Base-by-base conservation (phyloP, 2,329 filamentous ascomycete species). In the Neophaeococcomyces aloes region DNA sequence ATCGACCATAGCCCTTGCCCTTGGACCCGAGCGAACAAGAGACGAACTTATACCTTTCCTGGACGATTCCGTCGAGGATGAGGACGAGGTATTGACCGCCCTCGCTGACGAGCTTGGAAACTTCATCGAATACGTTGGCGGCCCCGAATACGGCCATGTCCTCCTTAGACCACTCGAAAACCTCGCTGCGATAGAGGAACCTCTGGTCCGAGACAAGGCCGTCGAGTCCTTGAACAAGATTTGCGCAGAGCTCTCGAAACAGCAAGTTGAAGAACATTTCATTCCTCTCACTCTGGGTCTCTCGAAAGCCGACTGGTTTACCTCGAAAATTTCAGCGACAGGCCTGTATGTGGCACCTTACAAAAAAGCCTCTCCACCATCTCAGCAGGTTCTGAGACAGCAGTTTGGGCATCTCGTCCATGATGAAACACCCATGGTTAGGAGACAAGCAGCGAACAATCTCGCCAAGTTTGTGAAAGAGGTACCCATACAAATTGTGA, bases 191-290 rank as follows among this genome's bases (percentile, higher is more conserved):
- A 98, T 98, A 68, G 91, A 98, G 67, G 91, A 98, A 69, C 89
- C 91, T 51, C 78, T 98, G 57, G 91, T 98, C 51, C 79, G 91
- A 60, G 91, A 98, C 71, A 98, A 98, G 84, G 91, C 91, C 53
- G 91, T 98, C 62, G 93, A 98, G 66, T 98, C 91, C 37, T 78
- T 98, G 56, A 98, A 98, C 78, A 98, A 95, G 72, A 96, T 98
- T 65, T 96, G 91, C 76, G 79, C 81, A 61, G 80, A 94, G 63
- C 76, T 98, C 44, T 94, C 87, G 39, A 72, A 86, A 57, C 77
- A 86, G 65, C 91, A 98, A 71, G 82, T 96, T 61, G 91, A 98
- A 72, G 86, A 95, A 59, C 85, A 88, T 68, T 96, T 96, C 70
- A 89, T 98, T 56, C 91, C 91, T 50, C 81, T 98, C 60, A 88